These are phyloP conservation scores for Meredithiella fracta DNA, from an alignment of 2,329 filamentous ascomycete genomes.

Conservation along the genomic window DNA sequence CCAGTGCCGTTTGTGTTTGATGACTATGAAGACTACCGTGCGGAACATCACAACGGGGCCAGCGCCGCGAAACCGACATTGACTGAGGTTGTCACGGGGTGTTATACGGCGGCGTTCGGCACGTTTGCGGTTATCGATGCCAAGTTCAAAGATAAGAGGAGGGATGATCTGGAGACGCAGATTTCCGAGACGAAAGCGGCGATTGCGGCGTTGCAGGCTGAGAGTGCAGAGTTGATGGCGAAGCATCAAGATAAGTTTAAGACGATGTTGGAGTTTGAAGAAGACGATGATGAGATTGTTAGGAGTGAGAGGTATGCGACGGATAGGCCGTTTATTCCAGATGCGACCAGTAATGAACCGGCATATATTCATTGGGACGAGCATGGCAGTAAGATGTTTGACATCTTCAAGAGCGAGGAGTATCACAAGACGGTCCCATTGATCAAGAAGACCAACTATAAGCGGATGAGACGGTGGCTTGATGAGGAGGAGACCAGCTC, in stretches of 20 bases:
- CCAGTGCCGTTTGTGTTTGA: constrained; percentile 45
- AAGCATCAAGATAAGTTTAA: constrained; percentile 10
- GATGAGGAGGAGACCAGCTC: constrained; percentile 1
- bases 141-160: constrained; percentile 38
- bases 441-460: constrained; percentile 13
- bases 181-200: constrained; percentile 18
- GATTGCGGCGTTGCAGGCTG: constrained; percentile 13
- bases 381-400: constrained; percentile 10
- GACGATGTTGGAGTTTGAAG: neutral
- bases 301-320: constrained; percentile 1
- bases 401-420: constrained; percentile 4
- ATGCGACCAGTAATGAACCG: constrained; percentile 11
- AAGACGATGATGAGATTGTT: neutral
- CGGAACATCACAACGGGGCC: constrained; percentile 27
- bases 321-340: constrained; percentile 9
- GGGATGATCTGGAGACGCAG: constrained; percentile 43
- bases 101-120: constrained; percentile 51
- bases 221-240: constrained; percentile 12
- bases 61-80: constrained; percentile 32
- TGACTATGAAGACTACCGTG: constrained; percentile 31
- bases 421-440: constrained; percentile 13
- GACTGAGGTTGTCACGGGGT: constrained; percentile 44
- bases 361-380: constrained; percentile 13
- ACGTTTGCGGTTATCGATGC: constrained; percentile 48
- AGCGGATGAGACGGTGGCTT: constrained; percentile 10